phyloP scores from a whole-genome alignment of 768 basidiomycete species.

The Fibroporia radiculosa region DNA sequence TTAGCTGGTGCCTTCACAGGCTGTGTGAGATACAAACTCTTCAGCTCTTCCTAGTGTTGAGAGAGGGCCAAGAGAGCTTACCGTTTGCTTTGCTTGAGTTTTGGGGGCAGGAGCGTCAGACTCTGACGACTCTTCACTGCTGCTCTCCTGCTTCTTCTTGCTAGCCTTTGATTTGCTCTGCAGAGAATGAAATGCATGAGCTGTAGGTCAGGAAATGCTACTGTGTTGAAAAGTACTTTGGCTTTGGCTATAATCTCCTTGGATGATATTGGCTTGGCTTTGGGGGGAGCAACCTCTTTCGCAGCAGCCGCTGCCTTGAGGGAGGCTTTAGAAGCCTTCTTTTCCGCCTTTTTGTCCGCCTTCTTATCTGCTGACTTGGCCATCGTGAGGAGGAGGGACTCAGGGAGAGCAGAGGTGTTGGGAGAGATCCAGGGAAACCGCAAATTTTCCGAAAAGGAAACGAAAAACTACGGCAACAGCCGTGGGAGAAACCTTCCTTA shows the following conservation, averaged over 20 bases:
- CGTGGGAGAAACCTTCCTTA: too few relatives aligned
- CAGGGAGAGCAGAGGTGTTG: slow-evolving; percentile 5
- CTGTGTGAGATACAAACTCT: background rate
- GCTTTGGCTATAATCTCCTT: slow-evolving; percentile 39
- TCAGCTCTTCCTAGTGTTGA: background rate
- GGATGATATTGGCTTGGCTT: slow-evolving; percentile 26
- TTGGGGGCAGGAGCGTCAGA: slow-evolving; percentile 23
- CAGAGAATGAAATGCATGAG: background rate
- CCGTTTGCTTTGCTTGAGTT: slow-evolving; percentile 26
- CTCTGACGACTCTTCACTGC: slow-evolving; percentile 22
- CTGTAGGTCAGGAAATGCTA: background rate
- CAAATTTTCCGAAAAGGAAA: slow-evolving; percentile 15
- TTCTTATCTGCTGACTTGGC: slow-evolving; percentile 35
- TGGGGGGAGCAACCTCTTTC: slow-evolving; percentile 15
- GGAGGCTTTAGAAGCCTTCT: slow-evolving; percentile 23
- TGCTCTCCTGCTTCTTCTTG: slow-evolving; percentile 16
- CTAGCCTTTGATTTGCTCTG: slow-evolving; percentile 11
- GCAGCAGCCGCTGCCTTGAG: slow-evolving; percentile 22
- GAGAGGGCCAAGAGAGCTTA: slow-evolving; percentile 5
- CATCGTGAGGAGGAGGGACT: slow-evolving; percentile 21
- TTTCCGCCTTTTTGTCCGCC: slow-evolving; percentile 27
- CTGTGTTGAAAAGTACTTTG: slow-evolving; percentile 7
- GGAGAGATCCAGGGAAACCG: slow-evolving; percentile 4
- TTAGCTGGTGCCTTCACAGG: slow-evolving; percentile 7
- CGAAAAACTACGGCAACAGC: slow-evolving; percentile 4